These are phyloP conservation scores for Globisporangium spinosum DNA, from an alignment of 352 stramenopile species.

Conservation along the genomic window DNA sequence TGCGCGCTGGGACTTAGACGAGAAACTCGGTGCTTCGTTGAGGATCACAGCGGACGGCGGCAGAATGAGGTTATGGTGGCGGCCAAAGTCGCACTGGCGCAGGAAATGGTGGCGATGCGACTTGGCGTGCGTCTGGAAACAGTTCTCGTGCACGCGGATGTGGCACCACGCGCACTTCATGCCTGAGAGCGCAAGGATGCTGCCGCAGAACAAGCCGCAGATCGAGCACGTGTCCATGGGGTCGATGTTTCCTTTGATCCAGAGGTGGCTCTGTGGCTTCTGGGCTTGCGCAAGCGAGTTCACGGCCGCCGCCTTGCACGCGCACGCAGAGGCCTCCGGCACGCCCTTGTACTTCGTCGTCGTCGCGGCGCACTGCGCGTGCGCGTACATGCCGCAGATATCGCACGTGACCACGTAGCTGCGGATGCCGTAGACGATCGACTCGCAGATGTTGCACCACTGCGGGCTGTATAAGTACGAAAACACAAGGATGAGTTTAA, in stretches of 20 bases:
- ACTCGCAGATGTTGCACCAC: conserved; percentile 82
- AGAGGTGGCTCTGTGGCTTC: conserved; percentile 49
- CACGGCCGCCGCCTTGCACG: conserved; percentile 19
- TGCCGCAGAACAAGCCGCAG: conserved; percentile 77
- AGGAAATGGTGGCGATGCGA: conserved; percentile 30
- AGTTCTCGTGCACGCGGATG: conserved; percentile 73
- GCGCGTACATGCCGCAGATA: conserved; percentile 81
- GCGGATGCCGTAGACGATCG: conserved; percentile 78
- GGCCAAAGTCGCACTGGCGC: conserved; percentile 66
- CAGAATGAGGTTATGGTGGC: conserved; percentile 60
- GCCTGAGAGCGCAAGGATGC: conserved; percentile 73
- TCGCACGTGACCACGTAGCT: conserved; percentile 86
- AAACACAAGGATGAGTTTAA: no score
- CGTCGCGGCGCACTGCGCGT: conserved; percentile 64
- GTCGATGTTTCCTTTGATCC: conserved; percentile 84
- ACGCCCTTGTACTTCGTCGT: conserved; percentile 44
- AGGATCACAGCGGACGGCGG: conserved; percentile 59
- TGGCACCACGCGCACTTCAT: conserved; percentile 85
- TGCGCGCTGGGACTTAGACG: conserved; percentile 58
- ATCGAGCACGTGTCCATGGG: conserved; percentile 77
- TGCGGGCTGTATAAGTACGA: conserved; percentile 32
- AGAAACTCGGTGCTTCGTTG: conserved; percentile 27
- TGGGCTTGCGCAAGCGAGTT: conserved; percentile 15
- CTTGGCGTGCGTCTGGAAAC: conserved; percentile 40
- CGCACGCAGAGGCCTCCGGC: conserved; percentile 7